Base-by-base conservation (phyloP, 225 moss, liverwort and hornwort genomes). In the Sphagnum tenellum region DNA sequence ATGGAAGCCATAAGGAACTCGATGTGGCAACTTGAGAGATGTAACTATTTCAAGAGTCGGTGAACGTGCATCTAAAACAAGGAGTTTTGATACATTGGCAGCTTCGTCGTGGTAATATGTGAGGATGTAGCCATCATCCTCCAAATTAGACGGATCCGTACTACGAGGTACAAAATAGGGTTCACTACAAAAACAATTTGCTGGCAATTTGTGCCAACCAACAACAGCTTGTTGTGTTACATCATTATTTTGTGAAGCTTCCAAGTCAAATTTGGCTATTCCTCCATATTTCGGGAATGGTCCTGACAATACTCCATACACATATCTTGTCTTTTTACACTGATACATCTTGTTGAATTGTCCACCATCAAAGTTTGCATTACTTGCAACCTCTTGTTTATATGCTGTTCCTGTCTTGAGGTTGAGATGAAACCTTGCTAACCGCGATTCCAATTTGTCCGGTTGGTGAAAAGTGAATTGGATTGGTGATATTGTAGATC, bases 1-100 rank as follows among this genome's bases (percentile, higher is more conserved):
- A 48, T 86, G 86, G 2, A 86, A 83, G 3, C 86, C 83, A 52
- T 81, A 83, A 2, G 86, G 86, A 8, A 83, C 80, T 51, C 83
- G 56, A 0, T 57, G 45, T 0, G 86, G 80, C 74, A 83, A 47
- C 48, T 73, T 12, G 46, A 75, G 51, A 11, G 59, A 79, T 63
- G 69, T 80, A 55, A 81, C 77, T 0, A 14, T 65, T 0, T 72
- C 73, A 7, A 86, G 65, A 0, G 72, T 61, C 0, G 83, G 74
- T 5, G 78, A 80, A 13, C 10, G 76, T 1, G 80, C 83, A 10
- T 86, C 86, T 57, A 81, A 12, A 44, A 86, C 66, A 4, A 86
- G 64, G 46, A 86, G 68, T 67, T 76, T 73, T 4, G 83, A 80
- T 8, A 65, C 62, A 7, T 75, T 75, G 4, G 80, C 69, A 44